A percentile compares a stretch with the other conserved stretches of the same genome.
Evolutionary conservation across 495 filamentous ascomycete genomes (phyloP).

Genomic region (Aspergillus biplanus): DNA sequence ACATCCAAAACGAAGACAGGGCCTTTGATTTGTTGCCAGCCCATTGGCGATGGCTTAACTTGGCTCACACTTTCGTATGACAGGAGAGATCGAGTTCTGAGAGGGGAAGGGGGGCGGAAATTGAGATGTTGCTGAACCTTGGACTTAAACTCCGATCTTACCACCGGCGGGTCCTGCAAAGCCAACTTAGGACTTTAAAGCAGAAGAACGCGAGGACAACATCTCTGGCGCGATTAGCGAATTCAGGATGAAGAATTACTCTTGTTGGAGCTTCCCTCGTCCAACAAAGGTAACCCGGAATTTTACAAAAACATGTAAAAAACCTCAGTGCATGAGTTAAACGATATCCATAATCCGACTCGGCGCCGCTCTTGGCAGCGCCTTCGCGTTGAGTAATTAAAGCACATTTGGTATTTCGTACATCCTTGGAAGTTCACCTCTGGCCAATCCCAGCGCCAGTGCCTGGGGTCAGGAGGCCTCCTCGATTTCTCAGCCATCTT

Average conservation of each 20-base stretch:
- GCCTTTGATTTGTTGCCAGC: constrained; percentile 32
- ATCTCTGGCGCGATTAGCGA: constrained; percentile 19
- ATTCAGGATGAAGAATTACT: not conserved
- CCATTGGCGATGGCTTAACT: constrained; percentile 30
- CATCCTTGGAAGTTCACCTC: not conserved
- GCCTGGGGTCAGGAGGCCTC: not conserved
- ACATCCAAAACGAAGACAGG: constrained; percentile 22
- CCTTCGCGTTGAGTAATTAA: constrained; percentile 17
- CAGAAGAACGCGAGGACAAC: not conserved
- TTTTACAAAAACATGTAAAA: not conserved
- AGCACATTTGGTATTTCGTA: not conserved
- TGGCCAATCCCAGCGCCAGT: not conserved
- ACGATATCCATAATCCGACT: constrained; percentile 3
- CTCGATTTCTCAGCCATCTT: constrained; percentile 4
- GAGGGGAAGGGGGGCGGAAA: constrained; percentile 1
- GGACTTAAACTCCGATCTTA: not conserved
- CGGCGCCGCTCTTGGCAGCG: constrained; percentile 22
- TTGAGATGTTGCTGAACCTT: not conserved
- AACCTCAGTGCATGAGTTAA: constrained; percentile 19
- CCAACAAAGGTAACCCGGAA: not conserved
- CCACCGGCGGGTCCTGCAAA: not conserved
- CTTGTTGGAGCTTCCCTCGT: not conserved
- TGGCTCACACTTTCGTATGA: constrained; percentile 12
- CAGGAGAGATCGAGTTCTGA: constrained; percentile 1
- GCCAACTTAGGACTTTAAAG: not conserved